Conservation (phyloP, 2,329 filamentous ascomycete species). For the Aspergillus luchuensis region DNA sequence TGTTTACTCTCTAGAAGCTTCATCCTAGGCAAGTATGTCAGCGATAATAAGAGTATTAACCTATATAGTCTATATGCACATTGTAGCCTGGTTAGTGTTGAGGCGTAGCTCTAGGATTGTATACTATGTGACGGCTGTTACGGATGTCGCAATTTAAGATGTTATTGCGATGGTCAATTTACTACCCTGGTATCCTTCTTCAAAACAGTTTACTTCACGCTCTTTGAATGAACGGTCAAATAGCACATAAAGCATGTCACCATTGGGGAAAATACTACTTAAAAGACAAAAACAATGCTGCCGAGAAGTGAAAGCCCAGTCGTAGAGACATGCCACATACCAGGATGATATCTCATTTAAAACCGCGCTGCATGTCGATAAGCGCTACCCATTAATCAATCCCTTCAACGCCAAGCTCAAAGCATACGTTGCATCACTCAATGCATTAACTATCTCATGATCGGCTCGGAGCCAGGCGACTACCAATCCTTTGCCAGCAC, state of each 20-base stretch:
- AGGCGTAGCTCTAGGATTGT: conserved; percentile 52
- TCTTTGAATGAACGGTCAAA: not conserved
- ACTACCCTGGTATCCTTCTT: conserved; percentile 16
- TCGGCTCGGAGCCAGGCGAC: not conserved
- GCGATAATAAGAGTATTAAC: conserved; percentile 24
- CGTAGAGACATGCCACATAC: not conserved
- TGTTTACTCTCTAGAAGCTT: not conserved
- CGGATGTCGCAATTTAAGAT: not conserved
- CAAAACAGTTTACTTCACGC: conserved; percentile 19
- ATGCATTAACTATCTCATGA: not conserved
- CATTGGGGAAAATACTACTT: not conserved
- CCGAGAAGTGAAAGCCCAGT: not conserved
- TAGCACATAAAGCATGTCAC: not conserved
- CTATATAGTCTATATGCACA: conserved; percentile 16
- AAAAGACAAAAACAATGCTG: not conserved
- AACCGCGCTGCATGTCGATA: not conserved
- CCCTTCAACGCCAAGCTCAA: not conserved
- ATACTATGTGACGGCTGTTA: conserved; percentile 53
- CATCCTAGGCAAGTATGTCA: conserved; percentile 19
- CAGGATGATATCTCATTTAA: not conserved
- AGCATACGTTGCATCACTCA: not conserved
- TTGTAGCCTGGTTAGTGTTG: conserved; percentile 29
- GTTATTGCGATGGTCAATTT: not conserved
- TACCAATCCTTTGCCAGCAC: conserved; percentile 26
- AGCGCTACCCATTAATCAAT: not conserved